phyloP scores from a whole-genome alignment of 1,139 yeast species.

The Kodamaea anthophila region DNA sequence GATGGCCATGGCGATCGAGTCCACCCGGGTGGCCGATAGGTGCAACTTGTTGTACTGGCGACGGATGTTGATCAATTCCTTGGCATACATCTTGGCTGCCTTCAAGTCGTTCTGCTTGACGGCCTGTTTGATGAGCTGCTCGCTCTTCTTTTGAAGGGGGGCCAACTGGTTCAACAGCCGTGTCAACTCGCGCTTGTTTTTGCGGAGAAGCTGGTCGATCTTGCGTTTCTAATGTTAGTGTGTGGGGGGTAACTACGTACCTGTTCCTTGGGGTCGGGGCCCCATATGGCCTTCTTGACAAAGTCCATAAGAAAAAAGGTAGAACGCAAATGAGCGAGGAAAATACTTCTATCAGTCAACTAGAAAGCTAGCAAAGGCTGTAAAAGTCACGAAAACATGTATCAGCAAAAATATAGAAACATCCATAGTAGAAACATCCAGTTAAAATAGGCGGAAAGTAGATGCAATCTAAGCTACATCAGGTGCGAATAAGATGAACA shows the following conservation, averaged over 20 bases:
- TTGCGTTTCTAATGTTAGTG: conserved; percentile 51
- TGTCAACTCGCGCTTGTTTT: conserved; percentile 80
- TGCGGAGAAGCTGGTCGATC: conserved; percentile 75
- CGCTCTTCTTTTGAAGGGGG: conserved; percentile 67
- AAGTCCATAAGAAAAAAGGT: conserved; percentile 46
- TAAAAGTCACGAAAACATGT: too few relatives aligned
- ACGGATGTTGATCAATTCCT: conserved; percentile 69
- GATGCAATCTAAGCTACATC: too few relatives aligned
- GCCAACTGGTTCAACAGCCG: conserved; percentile 63
- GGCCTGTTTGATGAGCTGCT: conserved; percentile 61
- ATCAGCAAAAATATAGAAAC: too few relatives aligned
- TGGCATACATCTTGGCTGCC: conserved; percentile 73
- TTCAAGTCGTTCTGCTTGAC: conserved; percentile 76
- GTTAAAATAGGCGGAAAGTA: too few relatives aligned
- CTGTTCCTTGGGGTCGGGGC: conserved; percentile 94
- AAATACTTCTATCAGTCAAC: too few relatives aligned
- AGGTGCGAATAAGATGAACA: too few relatives aligned
- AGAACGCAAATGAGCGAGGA: too few relatives aligned
- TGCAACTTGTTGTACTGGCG: conserved; percentile 72
- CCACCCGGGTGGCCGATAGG: conserved; percentile 78
- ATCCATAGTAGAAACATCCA: too few relatives aligned
- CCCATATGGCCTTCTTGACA: conserved; percentile 82
- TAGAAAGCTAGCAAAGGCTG: too few relatives aligned
- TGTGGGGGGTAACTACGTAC: conserved; percentile 23
- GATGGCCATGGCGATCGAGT: conserved; percentile 79